Evolutionary conservation across 2,329 filamentous ascomycete genomes (phyloP), one percentile per base, ranked within the genome.

Genomic region (Sporothrix mexicana): DNA sequence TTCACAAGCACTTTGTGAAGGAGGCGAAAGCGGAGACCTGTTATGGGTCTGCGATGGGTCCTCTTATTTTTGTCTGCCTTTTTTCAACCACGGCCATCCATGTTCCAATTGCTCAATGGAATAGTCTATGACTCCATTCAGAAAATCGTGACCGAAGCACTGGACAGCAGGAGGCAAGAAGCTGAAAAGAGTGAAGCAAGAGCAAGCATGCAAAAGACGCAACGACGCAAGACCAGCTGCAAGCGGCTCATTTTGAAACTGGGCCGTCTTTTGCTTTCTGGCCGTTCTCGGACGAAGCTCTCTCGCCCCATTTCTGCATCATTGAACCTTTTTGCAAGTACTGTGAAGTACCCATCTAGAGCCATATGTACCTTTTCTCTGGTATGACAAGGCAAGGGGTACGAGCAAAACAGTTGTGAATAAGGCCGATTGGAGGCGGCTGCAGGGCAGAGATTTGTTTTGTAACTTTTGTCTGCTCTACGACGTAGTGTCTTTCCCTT

Each of bases 1-100:
- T 36, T 36, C 30, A 36, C 30, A 36, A 7, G 30, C 30, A 36
- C 30, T 36, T 36, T 36, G 30, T 7, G 51, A 25, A 55, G 20
- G 51, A 67, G 45, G 47, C 47, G 36, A 67, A 66, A 51, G 64
- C 64, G 64, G 64, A 67, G 45, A 67, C 64, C 43, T 67, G 13
- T 66, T 66, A 66, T 66, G 61, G 61, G 49, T 51, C 53, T 25
- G 2, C 1, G 7, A 10, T 57, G 20, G 17, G 13, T 67, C 62
- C 23, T 2, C 23, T 51, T 10, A 30, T 30, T 36, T 30, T 25
- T 30, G 7, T 2, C 43, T 51, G 25, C 7, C 20, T 25, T 67
- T 51, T 30, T 13, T 25, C 23, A 45, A 49, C 62, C 62, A 67
- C 45, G 45, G 30, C 62, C 12, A 30, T 49, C 20, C 41, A 66